phyloP scores from a whole-genome alignment of 2,329 filamentous ascomycete species.

The Alternaria brassicicola region DNA sequence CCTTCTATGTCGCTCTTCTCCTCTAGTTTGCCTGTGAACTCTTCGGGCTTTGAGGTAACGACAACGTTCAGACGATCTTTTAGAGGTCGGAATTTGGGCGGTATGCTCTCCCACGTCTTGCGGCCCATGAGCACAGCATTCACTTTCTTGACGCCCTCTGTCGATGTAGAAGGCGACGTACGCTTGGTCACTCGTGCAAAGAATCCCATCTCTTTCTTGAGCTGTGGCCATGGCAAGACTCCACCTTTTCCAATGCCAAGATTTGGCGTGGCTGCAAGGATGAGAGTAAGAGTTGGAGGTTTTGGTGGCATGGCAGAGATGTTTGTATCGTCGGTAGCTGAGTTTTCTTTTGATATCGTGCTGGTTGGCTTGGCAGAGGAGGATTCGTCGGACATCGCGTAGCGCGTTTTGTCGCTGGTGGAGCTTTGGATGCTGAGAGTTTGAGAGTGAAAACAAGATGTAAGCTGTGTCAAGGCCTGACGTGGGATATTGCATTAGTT shows the following conservation, averaged over 20 bases:
- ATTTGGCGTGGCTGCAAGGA: constrained; percentile 87
- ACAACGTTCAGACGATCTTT: constrained; percentile 82
- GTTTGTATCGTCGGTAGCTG: not conserved
- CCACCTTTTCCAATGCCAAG: constrained; percentile 88
- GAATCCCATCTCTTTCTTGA: constrained; percentile 92
- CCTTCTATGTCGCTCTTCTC: constrained; percentile 28
- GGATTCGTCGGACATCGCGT: constrained; percentile 14
- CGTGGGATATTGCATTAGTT: constrained; percentile 7
- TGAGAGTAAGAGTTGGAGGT: constrained; percentile 74
- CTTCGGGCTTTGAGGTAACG: constrained; percentile 62
- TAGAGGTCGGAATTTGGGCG: constrained; percentile 76
- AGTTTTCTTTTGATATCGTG: not conserved
- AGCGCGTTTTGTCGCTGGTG: not conserved
- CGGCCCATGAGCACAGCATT: constrained; percentile 93
- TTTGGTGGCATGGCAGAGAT: constrained; percentile 27
- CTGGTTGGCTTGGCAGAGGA: not conserved
- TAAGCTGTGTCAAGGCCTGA: not conserved
- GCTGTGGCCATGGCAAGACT: constrained; percentile 83
- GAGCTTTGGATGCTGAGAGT: not conserved
- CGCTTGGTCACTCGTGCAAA: constrained; percentile 89
- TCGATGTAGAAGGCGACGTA: constrained; percentile 45
- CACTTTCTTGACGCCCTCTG: constrained; percentile 18
- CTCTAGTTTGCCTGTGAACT: constrained; percentile 17
- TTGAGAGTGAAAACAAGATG: not conserved
- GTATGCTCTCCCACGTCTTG: constrained; percentile 95